These are phyloP conservation scores for Oehlia diaphana DNA, from an alignment of 192 early-diverging fungal species.

Conservation along the genomic window DNA sequence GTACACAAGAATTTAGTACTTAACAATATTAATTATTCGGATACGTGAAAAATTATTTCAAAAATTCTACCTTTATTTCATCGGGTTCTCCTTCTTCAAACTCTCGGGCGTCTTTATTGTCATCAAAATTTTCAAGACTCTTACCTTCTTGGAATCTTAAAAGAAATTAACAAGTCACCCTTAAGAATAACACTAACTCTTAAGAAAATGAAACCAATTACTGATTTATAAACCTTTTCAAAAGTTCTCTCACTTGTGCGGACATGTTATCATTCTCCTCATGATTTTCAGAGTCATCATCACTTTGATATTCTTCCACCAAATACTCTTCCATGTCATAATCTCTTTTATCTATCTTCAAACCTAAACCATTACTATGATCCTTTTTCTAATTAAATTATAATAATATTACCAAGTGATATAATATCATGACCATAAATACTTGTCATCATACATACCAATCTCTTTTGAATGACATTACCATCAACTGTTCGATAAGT, in stretches of 20 bases:
- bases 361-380: slow-evolving; percentile 3
- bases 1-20: not conserved
- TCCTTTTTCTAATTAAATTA: not conserved
- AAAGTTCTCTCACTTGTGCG: slow-evolving; percentile 54
- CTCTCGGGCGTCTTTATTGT: slow-evolving; percentile 18
- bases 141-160: slow-evolving; percentile 17
- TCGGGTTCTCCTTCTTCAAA: slow-evolving; percentile 37
- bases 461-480: not conserved
- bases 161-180: not conserved
- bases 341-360: slow-evolving; percentile 31
- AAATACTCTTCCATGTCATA: slow-evolving; percentile 44
- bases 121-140: slow-evolving; percentile 9
- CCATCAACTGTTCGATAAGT: slow-evolving; percentile 27
- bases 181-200: too few relatives aligned
- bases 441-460: not conserved
- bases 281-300: slow-evolving; percentile 37
- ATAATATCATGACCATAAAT: not conserved
- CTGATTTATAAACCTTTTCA: slow-evolving; percentile 43
- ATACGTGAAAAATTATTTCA: not conserved
- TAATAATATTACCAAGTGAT: not conserved
- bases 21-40: not conserved
- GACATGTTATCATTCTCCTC: slow-evolving; percentile 48
- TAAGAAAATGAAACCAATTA: slow-evolving; percentile 17
- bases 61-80: slow-evolving; percentile 45
- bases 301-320: slow-evolving; percentile 68